Conservation (phyloP, 257 asterid species). For the Fraxinus pennsylvanica region DNA sequence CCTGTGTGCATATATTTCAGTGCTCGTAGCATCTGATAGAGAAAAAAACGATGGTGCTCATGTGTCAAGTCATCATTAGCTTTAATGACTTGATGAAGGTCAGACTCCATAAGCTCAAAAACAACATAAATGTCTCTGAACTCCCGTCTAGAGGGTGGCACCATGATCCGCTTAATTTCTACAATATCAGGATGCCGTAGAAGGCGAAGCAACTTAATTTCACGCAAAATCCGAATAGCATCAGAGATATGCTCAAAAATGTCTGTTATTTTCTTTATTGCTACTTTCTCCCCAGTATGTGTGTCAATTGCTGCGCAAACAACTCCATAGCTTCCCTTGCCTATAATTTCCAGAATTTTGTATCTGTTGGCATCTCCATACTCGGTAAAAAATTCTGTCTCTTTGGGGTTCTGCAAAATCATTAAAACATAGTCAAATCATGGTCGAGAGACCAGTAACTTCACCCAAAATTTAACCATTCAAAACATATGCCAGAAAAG, state of each 20-base stretch:
- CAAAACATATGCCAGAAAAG: constrained; percentile 5
- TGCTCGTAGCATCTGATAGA: constrained; percentile 90
- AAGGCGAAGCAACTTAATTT: constrained; percentile 82
- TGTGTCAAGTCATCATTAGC: constrained; percentile 92
- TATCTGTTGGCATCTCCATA: constrained; percentile 86
- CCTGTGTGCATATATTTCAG: constrained; percentile 93
- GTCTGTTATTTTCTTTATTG: constrained; percentile 83
- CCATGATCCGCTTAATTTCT: constrained; percentile 83
- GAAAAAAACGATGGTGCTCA: constrained; percentile 89
- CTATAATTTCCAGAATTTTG: constrained; percentile 79
- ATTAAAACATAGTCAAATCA: constrained; percentile 21
- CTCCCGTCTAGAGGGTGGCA: constrained; percentile 86
- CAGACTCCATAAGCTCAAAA: constrained; percentile 96
- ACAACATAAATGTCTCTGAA: constrained; percentile 85
- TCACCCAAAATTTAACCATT: neutral
- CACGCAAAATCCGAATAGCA: constrained; percentile 84
- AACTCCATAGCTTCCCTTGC: constrained; percentile 96
- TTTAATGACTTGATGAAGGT: constrained; percentile 93
- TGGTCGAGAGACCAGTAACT: neutral
- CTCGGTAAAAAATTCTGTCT: constrained; percentile 71
- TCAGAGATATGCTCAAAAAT: constrained; percentile 86
- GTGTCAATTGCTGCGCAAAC: constrained; percentile 91
- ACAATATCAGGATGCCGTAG: constrained; percentile 90
- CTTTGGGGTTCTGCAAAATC: constrained; percentile 59
- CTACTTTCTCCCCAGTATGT: constrained; percentile 86